Evolutionary conservation across 1,139 yeast genomes (phyloP), one percentile per base, ranked within the genome.

Genomic region (Geotrichum macrosporum): DNA sequence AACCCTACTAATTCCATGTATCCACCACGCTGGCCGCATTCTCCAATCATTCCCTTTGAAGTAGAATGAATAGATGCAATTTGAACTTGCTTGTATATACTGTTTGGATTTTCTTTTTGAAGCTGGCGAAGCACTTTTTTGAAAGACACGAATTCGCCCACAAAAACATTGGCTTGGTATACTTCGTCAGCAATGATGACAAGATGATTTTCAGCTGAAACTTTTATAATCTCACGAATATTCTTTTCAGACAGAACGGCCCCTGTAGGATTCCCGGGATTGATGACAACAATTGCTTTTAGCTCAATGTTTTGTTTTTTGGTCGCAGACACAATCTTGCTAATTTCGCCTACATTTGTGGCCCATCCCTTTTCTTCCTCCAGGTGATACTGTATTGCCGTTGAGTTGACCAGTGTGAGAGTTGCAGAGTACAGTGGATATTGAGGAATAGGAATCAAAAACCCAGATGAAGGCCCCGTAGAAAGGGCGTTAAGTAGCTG

Each of bases 21-120:
- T 3, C 99, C 98, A 60, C 97, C 98, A 68, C 98, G 81, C 71
- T 92, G 98, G 50, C 98, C 98, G 74, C 98, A 92, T 70, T 92
- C 98, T 51, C 98, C 99, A 57, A 88, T 78, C 60, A 88, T 86
- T 64, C 98, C 98, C 70, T 92, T 92, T 16, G 97, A 89, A 33
- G 95, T 88, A 13, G 97, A 88, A 66, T 92, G 97, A 56, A 92
- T 72, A 1, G 97, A 89, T 2, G 94, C 97, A 53, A 94, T 75
- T 62, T 88, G 95, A 37, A 92, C 94, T 51, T 79, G 73, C 49
- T 75, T 75, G 64, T 80, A 89, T 47, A 67, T 62, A 18, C 76
- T 75, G 9, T 72, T 71, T 12, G 78, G 77, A 53, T 75, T 66
- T 32, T 73, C 64, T 45, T 68, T 68, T 53, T 81, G 80, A 57